Evolutionary conservation across 495 filamentous ascomycete species (phyloP).

Genomic region (Penicillium pulvis): DNA sequence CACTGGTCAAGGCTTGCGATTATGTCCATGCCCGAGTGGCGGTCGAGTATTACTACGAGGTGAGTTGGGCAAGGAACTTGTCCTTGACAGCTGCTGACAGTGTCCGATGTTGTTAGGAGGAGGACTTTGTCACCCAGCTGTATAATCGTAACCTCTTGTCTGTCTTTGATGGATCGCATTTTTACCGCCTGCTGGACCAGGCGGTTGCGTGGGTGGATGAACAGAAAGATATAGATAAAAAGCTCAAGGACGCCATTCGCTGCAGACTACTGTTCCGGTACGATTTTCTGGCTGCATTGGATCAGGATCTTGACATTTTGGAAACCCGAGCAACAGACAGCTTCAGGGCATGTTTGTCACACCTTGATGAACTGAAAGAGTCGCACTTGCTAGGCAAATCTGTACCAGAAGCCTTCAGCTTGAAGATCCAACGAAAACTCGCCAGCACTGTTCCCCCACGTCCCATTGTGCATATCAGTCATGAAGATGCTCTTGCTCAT

Average conservation of each 20-base stretch:
- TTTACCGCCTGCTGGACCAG: conserved; percentile 60
- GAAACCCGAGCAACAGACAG: conserved; percentile 38
- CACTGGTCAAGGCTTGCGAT: conserved; percentile 78
- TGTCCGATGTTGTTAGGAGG: conserved; percentile 61
- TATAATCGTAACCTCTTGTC: conserved; percentile 79
- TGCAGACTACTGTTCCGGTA: conserved; percentile 65
- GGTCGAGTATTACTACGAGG: conserved; percentile 85
- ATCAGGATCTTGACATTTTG: conserved; percentile 45
- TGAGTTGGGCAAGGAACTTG: conserved; percentile 33
- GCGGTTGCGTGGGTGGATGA: conserved; percentile 58
- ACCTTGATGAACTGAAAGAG: conserved; percentile 53
- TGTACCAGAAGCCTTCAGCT: conserved; percentile 79
- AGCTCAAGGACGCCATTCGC: conserved; percentile 60
- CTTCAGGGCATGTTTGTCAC: conserved; percentile 46
- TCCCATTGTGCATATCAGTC: conserved; percentile 76
- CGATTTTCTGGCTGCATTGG: conserved; percentile 58
- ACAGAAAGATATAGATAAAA: conserved; percentile 47
- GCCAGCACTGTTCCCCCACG: conserved; percentile 92
- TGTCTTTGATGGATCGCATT: conserved; percentile 55
- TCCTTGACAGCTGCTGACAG: background rate
- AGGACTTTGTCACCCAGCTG: conserved; percentile 91
- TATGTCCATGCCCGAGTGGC: conserved; percentile 74
- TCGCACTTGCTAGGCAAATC: conserved; percentile 63
- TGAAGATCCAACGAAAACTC: conserved; percentile 83
- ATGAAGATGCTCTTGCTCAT: conserved; percentile 69